These are phyloP conservation scores for Pseudisothecium myosuroides DNA, from an alignment of 225 moss, liverwort and hornwort genomes.

Conservation along the genomic window DNA sequence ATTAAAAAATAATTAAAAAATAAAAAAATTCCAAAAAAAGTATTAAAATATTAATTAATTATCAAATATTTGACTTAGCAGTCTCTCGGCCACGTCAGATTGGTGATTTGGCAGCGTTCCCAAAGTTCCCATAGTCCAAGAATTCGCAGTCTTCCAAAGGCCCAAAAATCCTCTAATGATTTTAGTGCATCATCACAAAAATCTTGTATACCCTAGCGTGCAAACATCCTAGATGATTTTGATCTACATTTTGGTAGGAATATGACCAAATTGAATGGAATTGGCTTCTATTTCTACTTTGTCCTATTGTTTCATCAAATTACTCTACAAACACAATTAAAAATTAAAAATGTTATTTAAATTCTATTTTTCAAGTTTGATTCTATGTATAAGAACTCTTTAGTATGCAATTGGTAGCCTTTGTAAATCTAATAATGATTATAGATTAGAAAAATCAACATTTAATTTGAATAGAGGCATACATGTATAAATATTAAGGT, in stretches of 20 bases:
- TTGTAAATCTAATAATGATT: neutral
- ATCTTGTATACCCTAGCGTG: neutral
- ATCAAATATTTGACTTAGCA: too few relatives aligned
- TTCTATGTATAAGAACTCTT: neutral
- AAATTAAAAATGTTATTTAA: neutral
- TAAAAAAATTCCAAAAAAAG: too few relatives aligned
- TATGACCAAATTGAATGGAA: neutral
- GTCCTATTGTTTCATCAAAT: neutral
- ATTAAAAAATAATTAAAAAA: too few relatives aligned
- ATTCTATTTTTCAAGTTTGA: neutral
- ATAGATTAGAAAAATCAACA: neutral
- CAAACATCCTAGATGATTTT: neutral
- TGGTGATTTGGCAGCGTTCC: too few relatives aligned
- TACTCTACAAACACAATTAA: neutral
- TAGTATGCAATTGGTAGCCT: neutral
- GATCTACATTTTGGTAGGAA: too few relatives aligned
- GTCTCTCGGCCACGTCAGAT: too few relatives aligned
- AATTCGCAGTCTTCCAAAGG: too few relatives aligned
- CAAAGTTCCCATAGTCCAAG: too few relatives aligned
- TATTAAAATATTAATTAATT: too few relatives aligned
- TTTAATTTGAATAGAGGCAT: neutral
- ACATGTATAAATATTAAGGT: slow-evolving; percentile 4
- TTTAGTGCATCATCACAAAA: neutral
- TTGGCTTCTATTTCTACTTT: neutral
- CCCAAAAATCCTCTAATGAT: too few relatives aligned